Evolutionary conservation across 257 asterid genomes (phyloP).

Genomic region (Lycium ferocissimum): DNA sequence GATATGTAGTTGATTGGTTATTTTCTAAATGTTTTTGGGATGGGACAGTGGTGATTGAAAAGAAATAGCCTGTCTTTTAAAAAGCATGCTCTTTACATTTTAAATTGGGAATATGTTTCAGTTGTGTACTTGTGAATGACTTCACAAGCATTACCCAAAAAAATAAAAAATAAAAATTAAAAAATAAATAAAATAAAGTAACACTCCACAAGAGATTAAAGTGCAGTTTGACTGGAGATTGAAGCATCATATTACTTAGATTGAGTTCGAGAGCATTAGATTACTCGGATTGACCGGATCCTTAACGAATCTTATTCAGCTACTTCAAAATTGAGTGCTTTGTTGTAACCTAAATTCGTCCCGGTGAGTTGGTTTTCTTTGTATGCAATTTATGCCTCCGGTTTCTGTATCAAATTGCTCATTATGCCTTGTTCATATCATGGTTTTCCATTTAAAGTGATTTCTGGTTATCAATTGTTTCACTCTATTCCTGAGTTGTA

Average conservation of each 20-base stretch:
- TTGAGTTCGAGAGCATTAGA: neutral
- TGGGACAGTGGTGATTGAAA: neutral
- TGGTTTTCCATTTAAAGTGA: neutral
- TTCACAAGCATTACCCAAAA: no score
- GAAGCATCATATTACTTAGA: neutral
- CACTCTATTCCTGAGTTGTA: constrained; percentile 18
- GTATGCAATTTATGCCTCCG: neutral
- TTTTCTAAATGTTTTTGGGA: neutral
- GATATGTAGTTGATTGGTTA: neutral
- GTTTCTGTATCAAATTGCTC: neutral
- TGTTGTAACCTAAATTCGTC: neutral
- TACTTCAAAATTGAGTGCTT: neutral
- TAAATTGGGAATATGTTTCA: constrained; percentile 5
- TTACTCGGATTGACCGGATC: neutral
- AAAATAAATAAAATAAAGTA: no score
- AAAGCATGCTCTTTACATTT: neutral
- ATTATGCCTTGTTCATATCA: neutral
- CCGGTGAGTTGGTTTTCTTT: constrained; percentile 4
- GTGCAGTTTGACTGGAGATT: neutral
- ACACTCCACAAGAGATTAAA: neutral
- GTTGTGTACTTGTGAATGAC: neutral
- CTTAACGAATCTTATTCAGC: neutral
- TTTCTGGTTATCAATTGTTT: neutral
- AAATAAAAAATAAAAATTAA: no score
- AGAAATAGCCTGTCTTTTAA: neutral